These are phyloP conservation scores for Gracilaria domingensis DNA, from an alignment of 23 red algal species.

Conservation along the genomic window DNA sequence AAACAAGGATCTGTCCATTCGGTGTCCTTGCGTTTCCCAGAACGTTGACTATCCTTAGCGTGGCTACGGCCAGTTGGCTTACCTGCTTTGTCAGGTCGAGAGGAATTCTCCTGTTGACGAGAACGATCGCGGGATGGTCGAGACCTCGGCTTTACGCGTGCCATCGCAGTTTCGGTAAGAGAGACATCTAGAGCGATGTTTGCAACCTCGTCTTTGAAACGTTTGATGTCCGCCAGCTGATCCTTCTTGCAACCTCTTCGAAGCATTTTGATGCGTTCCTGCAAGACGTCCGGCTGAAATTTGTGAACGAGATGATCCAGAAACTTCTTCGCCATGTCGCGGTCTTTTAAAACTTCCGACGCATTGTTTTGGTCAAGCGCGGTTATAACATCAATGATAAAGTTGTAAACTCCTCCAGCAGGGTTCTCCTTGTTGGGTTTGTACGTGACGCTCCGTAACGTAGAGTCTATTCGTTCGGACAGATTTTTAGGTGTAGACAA, in stretches of 20 bases:
- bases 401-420: slow-evolving; percentile 20
- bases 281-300: not conserved
- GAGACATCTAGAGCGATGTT: not conserved
- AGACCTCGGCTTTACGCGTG: not conserved
- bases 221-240: not conserved
- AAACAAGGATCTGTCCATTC: not conserved
- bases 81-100: not conserved
- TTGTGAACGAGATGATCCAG: not conserved
- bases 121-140: not conserved
- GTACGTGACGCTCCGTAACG: not conserved
- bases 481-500: slow-evolving; percentile 17
- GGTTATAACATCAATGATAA: slow-evolving; percentile 32
- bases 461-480: slow-evolving; percentile 24
- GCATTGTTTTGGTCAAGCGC: slow-evolving; percentile 46
- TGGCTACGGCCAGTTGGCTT: not conserved
- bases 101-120: too few relatives aligned
- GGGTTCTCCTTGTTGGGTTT: not conserved
- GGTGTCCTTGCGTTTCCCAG: not conserved
- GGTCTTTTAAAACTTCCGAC: slow-evolving; percentile 29
- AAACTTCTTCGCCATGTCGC: not conserved
- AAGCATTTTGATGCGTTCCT: not conserved
- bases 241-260: not conserved
- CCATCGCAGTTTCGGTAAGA: not conserved
- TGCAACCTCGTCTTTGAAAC: not conserved
- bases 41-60: not conserved